phyloP scores from a whole-genome alignment of 768 basidiomycete species.

The Glaciozyma antarctica region DNA sequence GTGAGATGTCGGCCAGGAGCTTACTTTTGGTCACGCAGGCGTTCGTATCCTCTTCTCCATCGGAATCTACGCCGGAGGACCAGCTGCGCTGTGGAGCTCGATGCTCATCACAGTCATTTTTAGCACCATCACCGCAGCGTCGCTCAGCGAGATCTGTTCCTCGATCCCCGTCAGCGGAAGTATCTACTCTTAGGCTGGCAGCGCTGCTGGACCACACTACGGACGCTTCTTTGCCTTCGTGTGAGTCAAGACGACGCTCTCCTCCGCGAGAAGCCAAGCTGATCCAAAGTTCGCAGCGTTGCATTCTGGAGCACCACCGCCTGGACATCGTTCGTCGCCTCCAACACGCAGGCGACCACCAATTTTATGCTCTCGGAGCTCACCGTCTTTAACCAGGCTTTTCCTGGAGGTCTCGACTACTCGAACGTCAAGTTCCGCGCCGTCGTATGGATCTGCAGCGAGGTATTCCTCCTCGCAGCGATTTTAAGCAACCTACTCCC shows the following conservation, averaged over 20 bases:
- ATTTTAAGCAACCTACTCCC: slow-evolving; percentile 80
- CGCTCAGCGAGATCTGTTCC: slow-evolving; percentile 83
- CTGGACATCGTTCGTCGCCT: slow-evolving; percentile 91
- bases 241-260: slow-evolving; percentile 42
- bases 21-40: slow-evolving; percentile 7
- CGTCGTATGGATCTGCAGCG: slow-evolving; percentile 72
- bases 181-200: slow-evolving; percentile 91
- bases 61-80: slow-evolving; percentile 73
- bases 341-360: slow-evolving; percentile 80
- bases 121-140: slow-evolving; percentile 77
- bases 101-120: slow-evolving; percentile 72
- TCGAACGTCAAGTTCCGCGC: slow-evolving; percentile 76
- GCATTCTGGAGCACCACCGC: slow-evolving; percentile 91
- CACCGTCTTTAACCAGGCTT: slow-evolving; percentile 66
- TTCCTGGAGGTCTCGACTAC: slow-evolving; percentile 65
- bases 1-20: neutral
- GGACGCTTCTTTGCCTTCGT: slow-evolving; percentile 78
- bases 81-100: slow-evolving; percentile 73
- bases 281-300: slow-evolving; percentile 3
- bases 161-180: slow-evolving; percentile 59
- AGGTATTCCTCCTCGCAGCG: slow-evolving; percentile 58
- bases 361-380: slow-evolving; percentile 83
- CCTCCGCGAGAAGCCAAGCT: neutral
- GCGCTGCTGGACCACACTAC: slow-evolving; percentile 78
- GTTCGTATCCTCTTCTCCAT: slow-evolving; percentile 65